phyloP scores from a whole-genome alignment of 2,329 filamentous ascomycete genomes.

The Phialemoniopsis sp. region DNA sequence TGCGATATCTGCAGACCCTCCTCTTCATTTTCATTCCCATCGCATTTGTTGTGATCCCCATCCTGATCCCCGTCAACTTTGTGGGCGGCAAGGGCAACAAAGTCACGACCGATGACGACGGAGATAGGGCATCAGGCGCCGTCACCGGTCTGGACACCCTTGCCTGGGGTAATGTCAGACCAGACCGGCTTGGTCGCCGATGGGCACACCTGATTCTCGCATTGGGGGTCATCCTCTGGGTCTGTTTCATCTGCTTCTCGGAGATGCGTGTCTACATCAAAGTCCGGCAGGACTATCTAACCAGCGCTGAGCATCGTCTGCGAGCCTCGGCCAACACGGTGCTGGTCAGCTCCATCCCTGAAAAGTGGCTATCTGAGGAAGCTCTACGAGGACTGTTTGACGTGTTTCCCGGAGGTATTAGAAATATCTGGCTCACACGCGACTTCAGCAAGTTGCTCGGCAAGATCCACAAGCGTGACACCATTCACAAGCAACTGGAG shows the following conservation, averaged over 20 bases:
- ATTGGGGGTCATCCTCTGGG: conserved; percentile 72
- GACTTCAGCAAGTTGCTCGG: conserved; percentile 79
- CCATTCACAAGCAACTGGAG: conserved; percentile 70
- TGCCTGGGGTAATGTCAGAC: conserved; percentile 81
- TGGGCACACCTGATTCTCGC: conserved; percentile 84
- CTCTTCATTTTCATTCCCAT: conserved; percentile 90
- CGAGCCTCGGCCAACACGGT: conserved; percentile 94
- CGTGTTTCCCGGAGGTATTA: conserved; percentile 90
- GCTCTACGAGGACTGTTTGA: conserved; percentile 84
- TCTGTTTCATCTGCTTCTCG: conserved; percentile 81
- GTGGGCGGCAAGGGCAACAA: conserved; percentile 62
- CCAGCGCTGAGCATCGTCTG: conserved; percentile 89
- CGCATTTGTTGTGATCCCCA: conserved; percentile 71
- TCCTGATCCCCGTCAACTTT: conserved; percentile 82
- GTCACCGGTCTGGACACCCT: conserved; percentile 71
- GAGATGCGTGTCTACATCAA: conserved; percentile 88
- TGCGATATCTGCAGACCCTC: conserved; percentile 75
- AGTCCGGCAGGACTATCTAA: conserved; percentile 89
- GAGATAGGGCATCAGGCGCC: conserved; percentile 24
- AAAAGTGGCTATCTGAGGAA: conserved; percentile 83
- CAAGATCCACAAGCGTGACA: conserved; percentile 74
- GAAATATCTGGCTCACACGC: conserved; percentile 95
- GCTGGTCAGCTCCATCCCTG: conserved; percentile 83
- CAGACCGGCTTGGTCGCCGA: conserved; percentile 62
- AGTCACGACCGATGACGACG: conserved; percentile 34